These are phyloP conservation scores for Dunaliella primolecta DNA, from an alignment of 139 green algal genomes.

Conservation along the genomic window DNA sequence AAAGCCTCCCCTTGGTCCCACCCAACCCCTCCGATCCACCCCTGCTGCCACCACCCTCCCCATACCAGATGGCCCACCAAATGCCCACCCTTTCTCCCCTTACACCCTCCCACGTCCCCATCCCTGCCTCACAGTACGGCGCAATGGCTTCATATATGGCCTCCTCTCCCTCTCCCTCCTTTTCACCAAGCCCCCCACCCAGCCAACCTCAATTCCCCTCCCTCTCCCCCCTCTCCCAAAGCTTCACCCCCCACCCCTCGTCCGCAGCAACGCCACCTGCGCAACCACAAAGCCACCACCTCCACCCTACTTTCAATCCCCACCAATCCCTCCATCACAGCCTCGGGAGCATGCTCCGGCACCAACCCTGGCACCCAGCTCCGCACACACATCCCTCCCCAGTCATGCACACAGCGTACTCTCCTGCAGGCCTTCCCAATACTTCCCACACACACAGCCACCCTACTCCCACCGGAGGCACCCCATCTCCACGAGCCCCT, in stretches of 20 bases:
- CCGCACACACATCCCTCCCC: background rate
- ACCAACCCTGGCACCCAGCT: background rate
- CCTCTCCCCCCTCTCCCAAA: too few species aligned
- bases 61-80: background rate
- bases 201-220: too few species aligned
- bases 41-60: background rate
- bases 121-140: too few species aligned
- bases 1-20: background rate
- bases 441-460: background rate
- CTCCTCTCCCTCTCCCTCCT: too few species aligned
- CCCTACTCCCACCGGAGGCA: background rate
- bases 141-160: too few species aligned
- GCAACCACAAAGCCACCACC: background rate
- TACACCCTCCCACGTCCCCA: background rate
- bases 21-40: too few species aligned
- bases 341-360: background rate
- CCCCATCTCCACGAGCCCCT: background rate
- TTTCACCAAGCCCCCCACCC: too few species aligned
- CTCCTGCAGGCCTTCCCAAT: background rate
- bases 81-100: background rate
- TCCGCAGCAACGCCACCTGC: background rate
- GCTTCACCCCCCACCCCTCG: too few species aligned
- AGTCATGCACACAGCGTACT: background rate
- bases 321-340: background rate
- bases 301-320: background rate